Evolutionary conservation across 2,329 filamentous ascomycete genomes (phyloP), one percentile per base, ranked within the genome.

Genomic region (Fusarium pseudograminearum): DNA sequence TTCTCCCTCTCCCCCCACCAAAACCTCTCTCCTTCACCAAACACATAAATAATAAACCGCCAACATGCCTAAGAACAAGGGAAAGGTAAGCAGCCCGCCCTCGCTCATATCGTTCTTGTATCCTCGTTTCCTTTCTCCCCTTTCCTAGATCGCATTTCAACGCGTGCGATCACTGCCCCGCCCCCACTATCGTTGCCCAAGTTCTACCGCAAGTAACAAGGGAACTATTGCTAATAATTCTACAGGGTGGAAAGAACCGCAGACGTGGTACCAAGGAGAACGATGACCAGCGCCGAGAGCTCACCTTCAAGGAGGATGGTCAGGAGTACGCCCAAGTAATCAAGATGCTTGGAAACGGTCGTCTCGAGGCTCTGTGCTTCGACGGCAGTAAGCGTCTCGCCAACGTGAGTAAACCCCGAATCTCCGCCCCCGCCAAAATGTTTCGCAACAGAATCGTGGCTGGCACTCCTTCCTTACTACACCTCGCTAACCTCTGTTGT

Each of bases 221-320:
- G 30, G 12, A 41, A 51, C 22, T 14, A 56, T 65, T 42, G 56
- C 71, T 77, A 67, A 77, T 62, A 45, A 34, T 61, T 38, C 40
- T 57, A 88, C 77, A 96, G 93, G 95, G 95, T 83, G 95, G 95
- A 86, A 98, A 98, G 89, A 98, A 98, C 86, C 88, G 95, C 84
- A 92, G 95, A 89, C 90, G 96, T 85, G 95, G 95, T 85, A 98
- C 98, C 91, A 97, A 97, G 89, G 93, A 97, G 86, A 97, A 96
- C 85, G 96, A 98, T 87, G 97, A 98, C 80, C 94, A 98, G 86
- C 98, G 98, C 88, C 94, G 95, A 83, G 95, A 98, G 83, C 88
- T 98, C 78, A 95, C 93, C 78, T 98, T 98, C 90, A 98, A 98
- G 85, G 96, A 98, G 82, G 95, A 98, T 80, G 95, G 95, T 74